These are phyloP conservation scores for Plasmodium cynomolgi DNA, from an alignment of 169 alveolate species.

Conservation along the genomic window DNA sequence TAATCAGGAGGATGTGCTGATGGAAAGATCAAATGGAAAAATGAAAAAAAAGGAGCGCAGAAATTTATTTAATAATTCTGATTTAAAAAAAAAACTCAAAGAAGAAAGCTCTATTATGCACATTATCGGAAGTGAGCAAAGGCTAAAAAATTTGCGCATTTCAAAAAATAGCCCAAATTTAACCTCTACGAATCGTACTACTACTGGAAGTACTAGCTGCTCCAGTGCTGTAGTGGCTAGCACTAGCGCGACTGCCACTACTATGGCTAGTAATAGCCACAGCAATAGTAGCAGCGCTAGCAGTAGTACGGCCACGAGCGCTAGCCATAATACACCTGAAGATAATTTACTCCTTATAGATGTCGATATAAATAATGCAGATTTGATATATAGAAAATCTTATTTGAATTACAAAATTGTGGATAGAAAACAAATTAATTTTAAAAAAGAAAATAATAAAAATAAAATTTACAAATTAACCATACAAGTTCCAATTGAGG, in stretches of 20 bases:
- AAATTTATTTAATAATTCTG: background rate
- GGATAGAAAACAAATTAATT: constrained; percentile 61
- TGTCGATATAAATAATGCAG: constrained; percentile 26
- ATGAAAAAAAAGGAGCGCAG: background rate
- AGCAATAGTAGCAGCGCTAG: background rate
- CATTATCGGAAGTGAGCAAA: background rate
- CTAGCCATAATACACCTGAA: background rate
- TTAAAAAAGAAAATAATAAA: constrained; percentile 77
- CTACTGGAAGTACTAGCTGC: background rate
- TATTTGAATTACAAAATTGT: constrained; percentile 27
- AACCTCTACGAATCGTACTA: background rate
- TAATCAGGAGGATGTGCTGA: background rate
- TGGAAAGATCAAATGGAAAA: background rate
- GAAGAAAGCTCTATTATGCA: background rate
- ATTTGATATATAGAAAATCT: constrained; percentile 36
- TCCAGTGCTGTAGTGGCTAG: background rate
- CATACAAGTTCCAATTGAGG: constrained; percentile 90
- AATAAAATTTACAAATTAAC: constrained; percentile 85
- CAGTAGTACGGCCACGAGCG: background rate
- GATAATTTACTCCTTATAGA: background rate
- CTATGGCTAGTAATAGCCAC: background rate
- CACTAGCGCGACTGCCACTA: background rate
- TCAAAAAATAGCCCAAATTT: background rate
- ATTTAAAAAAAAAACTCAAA: background rate
- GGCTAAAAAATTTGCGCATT: background rate